A percentile compares a stretch with the other conserved stretches of the same genome.
Conservation (phyloP, 306 rosid species). For the Ziziphus jujuba region DNA sequence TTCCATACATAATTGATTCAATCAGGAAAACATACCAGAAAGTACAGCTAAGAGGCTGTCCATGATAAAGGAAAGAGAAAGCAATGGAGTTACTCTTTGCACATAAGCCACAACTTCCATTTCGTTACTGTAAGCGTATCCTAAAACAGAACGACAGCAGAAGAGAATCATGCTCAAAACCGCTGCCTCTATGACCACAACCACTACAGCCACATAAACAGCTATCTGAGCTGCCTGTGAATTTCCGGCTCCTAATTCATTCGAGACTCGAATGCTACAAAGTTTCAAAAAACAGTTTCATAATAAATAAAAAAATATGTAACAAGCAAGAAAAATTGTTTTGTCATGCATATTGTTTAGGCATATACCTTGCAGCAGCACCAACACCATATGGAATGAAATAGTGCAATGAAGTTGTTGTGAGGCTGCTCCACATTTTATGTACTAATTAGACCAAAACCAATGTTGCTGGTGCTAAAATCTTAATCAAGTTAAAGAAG, state of each 20-base stretch:
- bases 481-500: background rate
- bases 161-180: conserved; percentile 32
- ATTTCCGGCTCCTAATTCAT: conserved; percentile 64
- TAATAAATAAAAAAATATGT: background rate
- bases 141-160: conserved; percentile 28
- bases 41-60: conserved; percentile 34
- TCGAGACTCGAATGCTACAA: conserved; percentile 50
- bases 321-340: background rate
- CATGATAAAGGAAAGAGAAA: conserved; percentile 30
- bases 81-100: conserved; percentile 38
- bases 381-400: conserved; percentile 56
- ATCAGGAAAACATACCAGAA: conserved; percentile 21
- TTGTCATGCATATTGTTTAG: too few species aligned
- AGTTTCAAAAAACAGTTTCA: background rate
- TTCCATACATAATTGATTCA: too few species aligned
- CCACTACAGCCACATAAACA: conserved; percentile 27
- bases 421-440: conserved; percentile 39
- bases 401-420: conserved; percentile 50
- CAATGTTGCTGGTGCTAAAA: background rate
- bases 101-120: conserved; percentile 41
- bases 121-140: conserved; percentile 50
- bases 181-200: conserved; percentile 37
- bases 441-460: background rate
- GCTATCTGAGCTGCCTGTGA: conserved; percentile 35
- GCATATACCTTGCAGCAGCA: conserved; percentile 60